phyloP scores from a whole-genome alignment of 129 eudicot species.

The Artemisia annua region DNA sequence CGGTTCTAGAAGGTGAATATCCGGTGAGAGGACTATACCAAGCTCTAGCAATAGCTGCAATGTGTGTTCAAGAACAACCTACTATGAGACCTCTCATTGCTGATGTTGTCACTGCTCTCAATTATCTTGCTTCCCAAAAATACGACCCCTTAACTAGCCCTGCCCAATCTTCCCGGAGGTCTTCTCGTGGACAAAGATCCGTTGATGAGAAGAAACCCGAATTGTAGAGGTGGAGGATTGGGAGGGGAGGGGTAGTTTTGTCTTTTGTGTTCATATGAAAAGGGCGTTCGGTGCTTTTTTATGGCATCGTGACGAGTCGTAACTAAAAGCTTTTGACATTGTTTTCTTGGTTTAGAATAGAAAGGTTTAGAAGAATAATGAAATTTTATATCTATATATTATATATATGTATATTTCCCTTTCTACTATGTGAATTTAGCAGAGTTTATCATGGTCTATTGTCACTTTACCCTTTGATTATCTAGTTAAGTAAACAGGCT shows the following conservation, averaged over 20 bases:
- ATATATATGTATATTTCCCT: too few species aligned
- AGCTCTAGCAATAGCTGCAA: constrained; percentile 96
- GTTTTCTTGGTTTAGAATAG: constrained; percentile 29
- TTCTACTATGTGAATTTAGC: too few species aligned
- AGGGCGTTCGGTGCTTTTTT: constrained; percentile 35
- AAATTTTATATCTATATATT: constrained; percentile 8
- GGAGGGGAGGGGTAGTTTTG: constrained; percentile 26
- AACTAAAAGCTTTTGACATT: constrained; percentile 27
- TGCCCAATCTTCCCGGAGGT: constrained; percentile 30
- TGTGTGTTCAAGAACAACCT: constrained; percentile 97
- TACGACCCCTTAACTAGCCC: constrained; percentile 44
- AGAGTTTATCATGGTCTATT: background rate
- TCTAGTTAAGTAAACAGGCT: too few species aligned
- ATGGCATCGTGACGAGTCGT: constrained; percentile 26
- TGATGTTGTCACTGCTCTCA: constrained; percentile 86
- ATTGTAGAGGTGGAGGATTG: constrained; percentile 11
- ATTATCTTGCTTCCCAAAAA: constrained; percentile 87
- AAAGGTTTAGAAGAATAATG: constrained; percentile 31
- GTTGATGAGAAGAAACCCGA: constrained; percentile 34
- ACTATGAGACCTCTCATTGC: constrained; percentile 87
- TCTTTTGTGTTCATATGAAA: constrained; percentile 29
- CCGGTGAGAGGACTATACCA: constrained; percentile 87
- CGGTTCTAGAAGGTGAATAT: constrained; percentile 68
- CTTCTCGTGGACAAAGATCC: constrained; percentile 32
- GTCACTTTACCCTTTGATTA: background rate